A percentile compares a stretch with the other conserved stretches of the same genome.
Evolutionary conservation across 1,284 basidiomycete genomes (phyloP).

Genomic region (Papiliotrema laurentii): DNA sequence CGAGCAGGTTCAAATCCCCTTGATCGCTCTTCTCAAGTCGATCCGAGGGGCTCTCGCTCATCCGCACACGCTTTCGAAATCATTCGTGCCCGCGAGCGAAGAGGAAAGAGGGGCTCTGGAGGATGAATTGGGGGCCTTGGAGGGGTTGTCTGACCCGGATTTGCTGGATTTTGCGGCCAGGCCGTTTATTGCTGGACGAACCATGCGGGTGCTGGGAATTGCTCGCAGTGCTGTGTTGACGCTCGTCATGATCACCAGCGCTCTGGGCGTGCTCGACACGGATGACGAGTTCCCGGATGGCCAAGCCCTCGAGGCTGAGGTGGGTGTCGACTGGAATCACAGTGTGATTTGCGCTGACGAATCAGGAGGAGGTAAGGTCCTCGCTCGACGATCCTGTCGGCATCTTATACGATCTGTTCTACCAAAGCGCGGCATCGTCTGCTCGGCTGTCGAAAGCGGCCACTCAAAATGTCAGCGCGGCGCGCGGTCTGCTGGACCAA

Average conservation of each 20-base stretch:
- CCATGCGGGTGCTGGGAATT: conserved; percentile 64
- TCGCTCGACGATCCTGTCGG: background rate
- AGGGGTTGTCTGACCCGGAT: conserved; percentile 50
- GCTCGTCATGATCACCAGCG: conserved; percentile 65
- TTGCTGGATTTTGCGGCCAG: conserved; percentile 61
- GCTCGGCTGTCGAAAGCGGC: background rate
- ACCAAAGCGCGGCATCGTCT: background rate
- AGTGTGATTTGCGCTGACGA: background rate
- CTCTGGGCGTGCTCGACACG: conserved; percentile 62
- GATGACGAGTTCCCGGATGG: conserved; percentile 63
- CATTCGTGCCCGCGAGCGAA: conserved; percentile 71
- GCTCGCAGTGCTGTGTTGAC: conserved; percentile 65
- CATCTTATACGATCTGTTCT: background rate
- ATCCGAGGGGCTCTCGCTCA: conserved; percentile 85
- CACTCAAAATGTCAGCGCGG: background rate
- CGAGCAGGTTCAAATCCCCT: conserved; percentile 61
- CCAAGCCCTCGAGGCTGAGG: background rate
- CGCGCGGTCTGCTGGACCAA: background rate
- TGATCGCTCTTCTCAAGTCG: conserved; percentile 73
- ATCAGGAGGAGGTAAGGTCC: background rate
- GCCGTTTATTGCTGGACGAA: conserved; percentile 64
- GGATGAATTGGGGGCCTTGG: conserved; percentile 59
- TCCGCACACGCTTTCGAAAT: conserved; percentile 74
- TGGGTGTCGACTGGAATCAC: conserved; percentile 27
- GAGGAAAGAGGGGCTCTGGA: conserved; percentile 59